Base-by-base conservation (phyloP, 441 rosid species). In the Adansonia madagascariensis region DNA sequence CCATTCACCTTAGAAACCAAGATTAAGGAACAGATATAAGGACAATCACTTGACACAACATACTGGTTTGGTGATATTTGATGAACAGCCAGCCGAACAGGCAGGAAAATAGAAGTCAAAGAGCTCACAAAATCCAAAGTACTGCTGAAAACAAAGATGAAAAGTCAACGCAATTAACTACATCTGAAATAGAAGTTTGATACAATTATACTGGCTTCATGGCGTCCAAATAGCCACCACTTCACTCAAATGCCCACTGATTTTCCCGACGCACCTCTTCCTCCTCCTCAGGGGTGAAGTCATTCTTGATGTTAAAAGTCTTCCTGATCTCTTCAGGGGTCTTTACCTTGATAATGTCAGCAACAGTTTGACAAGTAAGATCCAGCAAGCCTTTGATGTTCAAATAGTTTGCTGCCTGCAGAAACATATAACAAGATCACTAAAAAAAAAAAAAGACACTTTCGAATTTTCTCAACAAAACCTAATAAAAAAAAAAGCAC, bases 241-340 rank as follows among this genome's bases (percentile, higher is more conserved):
- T 47, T 88, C 80, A 90, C 68, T 91, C 91, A 17, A 92, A 91
- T 3, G 95, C 97, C 97, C 97, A 92, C 59, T 88, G 93, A 22
- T 91, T 89, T 86, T 91, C 91, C 50, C 91, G 80, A n/a, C 92
- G 85, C 3, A 92, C 90, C 82, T 91, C 93, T 7, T 84, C 94
- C 61, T 89, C 94, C 73, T 92, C 93, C 77, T 90, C 92, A 0
- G 89, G 82, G 9, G 90, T 77, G 78, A 86, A 90, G 75, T 90
- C 93, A 46, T 90, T 91, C 82, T 78, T 85, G 68, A 90, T 87
- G 79, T 82, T 84, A 74, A 92, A 92, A 0, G 84, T 82, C 79
- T 84, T 76, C 18, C 91, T 86, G 63, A 91, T 89, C 86, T 91
- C 89, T 65, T 89, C 94, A 0, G 89, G 89, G 9, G 86, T 87